Evolutionary conservation across 257 asterid species (phyloP), one percentile per base, ranked within the genome.

Genomic region (Plantago major): DNA sequence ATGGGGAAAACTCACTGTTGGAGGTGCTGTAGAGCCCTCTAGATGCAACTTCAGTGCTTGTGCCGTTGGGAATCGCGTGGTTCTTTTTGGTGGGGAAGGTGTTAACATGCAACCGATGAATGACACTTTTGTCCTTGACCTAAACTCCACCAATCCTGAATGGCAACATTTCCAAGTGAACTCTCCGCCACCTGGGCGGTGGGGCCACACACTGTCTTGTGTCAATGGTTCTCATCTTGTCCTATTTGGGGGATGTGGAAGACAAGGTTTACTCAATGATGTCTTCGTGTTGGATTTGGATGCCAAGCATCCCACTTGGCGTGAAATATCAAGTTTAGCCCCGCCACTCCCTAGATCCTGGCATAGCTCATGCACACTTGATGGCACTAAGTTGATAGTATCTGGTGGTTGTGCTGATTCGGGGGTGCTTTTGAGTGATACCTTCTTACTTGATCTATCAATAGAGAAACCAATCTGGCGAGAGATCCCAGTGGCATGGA

Each of bases 341-440:
- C 97, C 97, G 18, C 97, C 97, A 2, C 89, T 90, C 56, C 97
- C 97, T 6, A 79, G 98, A 70, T 91, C 98, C 15, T 91, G 96
- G 98, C 98, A 91, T 58, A 88, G 98, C 79, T 91, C 98, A 26
- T 91, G 98, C 75, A 91, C 96, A 6, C 83, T 91, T 3, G 98
- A 91, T 59, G 98, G 96, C 59, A 78, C 98, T 17, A 91, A 91
- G 84, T 78, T 91, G 62, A 78, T 91, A 38, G 98, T 91, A 45
- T 91, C 98, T 30, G 98, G 98, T 54, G 98, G 98, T 62, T 91
- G 88, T 76, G 90, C 96, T 0, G 98, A 91, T 71, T 84, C 98
- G 33, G 96, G 98, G 46, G 94, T 88, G 37, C 95, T 88, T 42
- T 73, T 85, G 67, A 91, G 95, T 19, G 96, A 88, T 66, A 82